Percentiles rank a stretch among this genome's conserved stretches.
Conservation (phyloP, 805 yeast genomes). For the Kodamaea kakaduensis region DNA sequence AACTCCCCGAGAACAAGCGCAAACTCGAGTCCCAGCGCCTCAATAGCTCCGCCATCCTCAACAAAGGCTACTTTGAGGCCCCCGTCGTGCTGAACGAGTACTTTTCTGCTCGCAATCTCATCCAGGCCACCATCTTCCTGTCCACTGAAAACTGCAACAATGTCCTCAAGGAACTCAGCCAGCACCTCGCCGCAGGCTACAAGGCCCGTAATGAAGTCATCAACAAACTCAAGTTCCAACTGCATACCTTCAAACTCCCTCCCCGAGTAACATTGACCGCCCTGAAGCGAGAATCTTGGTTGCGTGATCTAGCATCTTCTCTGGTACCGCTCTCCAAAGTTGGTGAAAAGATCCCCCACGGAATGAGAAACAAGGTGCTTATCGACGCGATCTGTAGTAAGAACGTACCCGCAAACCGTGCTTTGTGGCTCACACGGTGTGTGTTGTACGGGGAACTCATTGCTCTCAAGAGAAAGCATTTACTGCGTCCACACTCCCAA, state of each 20-base stretch:
- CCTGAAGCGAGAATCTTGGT: constrained; percentile 80
- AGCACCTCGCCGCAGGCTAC: constrained; percentile 35
- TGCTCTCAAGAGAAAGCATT: constrained; percentile 30
- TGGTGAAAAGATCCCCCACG: constrained; percentile 84
- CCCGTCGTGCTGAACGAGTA: constrained; percentile 64
- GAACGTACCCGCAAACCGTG: constrained; percentile 71
- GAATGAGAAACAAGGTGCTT: constrained; percentile 67
- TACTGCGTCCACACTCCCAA: constrained; percentile 13
- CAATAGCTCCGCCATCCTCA: constrained; percentile 47
- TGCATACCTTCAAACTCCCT: constrained; percentile 63
- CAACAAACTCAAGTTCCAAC: constrained; percentile 32
- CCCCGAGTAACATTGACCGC: constrained; percentile 90
- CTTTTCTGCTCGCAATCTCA: constrained; percentile 62
- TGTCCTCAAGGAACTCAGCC: constrained; percentile 35
- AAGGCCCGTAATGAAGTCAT: constrained; percentile 37
- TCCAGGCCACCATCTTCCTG: constrained; percentile 40
- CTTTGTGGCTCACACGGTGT: constrained; percentile 88
- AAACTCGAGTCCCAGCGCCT: constrained; percentile 51
- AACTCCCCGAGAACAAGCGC: constrained; percentile 18
- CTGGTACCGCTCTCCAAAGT: constrained; percentile 61
- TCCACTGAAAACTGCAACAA: constrained; percentile 33
- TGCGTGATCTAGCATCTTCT: constrained; percentile 70
- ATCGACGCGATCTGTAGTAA: constrained; percentile 69
- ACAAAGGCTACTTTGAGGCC: constrained; percentile 66
- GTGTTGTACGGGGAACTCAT: constrained; percentile 62